Evolutionary conservation across 495 filamentous ascomycete species (phyloP), one percentile per base, ranked within the genome.

Genomic region (Neurospora tetrasperma): DNA sequence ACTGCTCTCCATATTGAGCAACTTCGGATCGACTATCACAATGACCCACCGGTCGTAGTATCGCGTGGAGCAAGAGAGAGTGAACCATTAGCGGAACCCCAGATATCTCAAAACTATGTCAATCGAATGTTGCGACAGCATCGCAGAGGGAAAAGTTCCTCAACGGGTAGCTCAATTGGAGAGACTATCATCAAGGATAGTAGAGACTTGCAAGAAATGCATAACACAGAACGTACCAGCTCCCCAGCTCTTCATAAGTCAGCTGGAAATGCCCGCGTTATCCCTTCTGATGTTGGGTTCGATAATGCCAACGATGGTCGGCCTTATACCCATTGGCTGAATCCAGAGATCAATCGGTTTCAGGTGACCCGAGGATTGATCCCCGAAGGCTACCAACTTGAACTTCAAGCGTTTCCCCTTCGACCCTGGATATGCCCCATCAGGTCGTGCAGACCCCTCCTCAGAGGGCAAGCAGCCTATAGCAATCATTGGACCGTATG

Each of bases 391-490:
- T 77, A 75, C 42, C 8, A 74, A 9, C 39, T 72, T 8, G 70
- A 75, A n/a, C 16, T 4, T 66, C 6, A 70, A 27, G 72, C 68
- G 2, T 38, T 23, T 16, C 70, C 69, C 23, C 20, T 48, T 20
- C 69, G 74, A 5, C 74, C 71, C 0, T 77, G 71, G 71, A 69
- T 77, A 10, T 77, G 75, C 54, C 75, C 75, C 20, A 38, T 77
- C 42, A 71, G 75, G 27, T 72, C 75, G 1, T 77, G 75, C 68
- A 16, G 75, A 27, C 12, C 38, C 11, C 68, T 46, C 14, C 72
- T 42, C 48, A 75, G 39, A 23, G 11, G n/a, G 10, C 31, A 54
- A 38, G 9, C 4, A 18, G 27, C 23, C n/a, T 54, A 73, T 2
- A 72, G 74, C 11, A 39, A 14, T 23, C 75, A 77, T 46, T 77